phyloP scores from a whole-genome alignment of 176 grass and related monocot genomes.

The Oryza nivara region DNA sequence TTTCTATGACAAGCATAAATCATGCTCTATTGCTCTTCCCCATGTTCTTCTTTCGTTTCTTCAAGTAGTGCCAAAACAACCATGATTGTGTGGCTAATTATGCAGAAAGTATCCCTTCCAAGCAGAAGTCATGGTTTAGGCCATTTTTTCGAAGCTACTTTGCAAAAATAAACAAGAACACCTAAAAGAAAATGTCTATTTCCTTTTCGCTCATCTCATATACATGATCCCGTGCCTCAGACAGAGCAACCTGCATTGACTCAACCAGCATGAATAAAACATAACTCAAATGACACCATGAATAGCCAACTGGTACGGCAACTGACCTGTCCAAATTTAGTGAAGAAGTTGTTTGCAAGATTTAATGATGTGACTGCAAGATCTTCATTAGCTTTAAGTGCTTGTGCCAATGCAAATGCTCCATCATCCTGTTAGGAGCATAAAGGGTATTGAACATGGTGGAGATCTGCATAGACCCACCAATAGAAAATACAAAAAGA shows the following conservation, averaged over 20 bases:
- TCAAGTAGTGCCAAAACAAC: constrained; percentile 36
- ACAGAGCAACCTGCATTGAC: constrained; percentile 81
- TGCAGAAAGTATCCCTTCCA: constrained; percentile 22
- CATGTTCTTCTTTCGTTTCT: constrained; percentile 30
- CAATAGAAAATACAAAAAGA: constrained; percentile 22
- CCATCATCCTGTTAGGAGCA: constrained; percentile 67
- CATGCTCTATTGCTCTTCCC: constrained; percentile 29
- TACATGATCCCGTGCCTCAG: constrained; percentile 83
- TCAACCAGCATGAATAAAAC: constrained; percentile 23
- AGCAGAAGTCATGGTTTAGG: constrained; percentile 7
- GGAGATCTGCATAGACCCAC: constrained; percentile 17
- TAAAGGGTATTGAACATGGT: constrained; percentile 26
- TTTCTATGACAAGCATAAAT: constrained; percentile 37
- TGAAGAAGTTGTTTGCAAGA: constrained; percentile 87
- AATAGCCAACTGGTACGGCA: constrained; percentile 23
- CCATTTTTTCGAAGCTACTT: background rate
- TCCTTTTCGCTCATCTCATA: constrained; percentile 91
- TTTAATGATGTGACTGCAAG: constrained; percentile 75
- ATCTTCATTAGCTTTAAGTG: constrained; percentile 96
- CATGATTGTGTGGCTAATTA: background rate
- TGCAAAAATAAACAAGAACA: constrained; percentile 2
- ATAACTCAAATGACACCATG: constrained; percentile 23
- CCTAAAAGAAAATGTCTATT: constrained; percentile 93
- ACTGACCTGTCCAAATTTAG: constrained; percentile 91
- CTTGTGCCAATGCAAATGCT: constrained; percentile 90